phyloP scores from a whole-genome alignment of 805 yeast species.

The Pichia nanzhaoensis region DNA sequence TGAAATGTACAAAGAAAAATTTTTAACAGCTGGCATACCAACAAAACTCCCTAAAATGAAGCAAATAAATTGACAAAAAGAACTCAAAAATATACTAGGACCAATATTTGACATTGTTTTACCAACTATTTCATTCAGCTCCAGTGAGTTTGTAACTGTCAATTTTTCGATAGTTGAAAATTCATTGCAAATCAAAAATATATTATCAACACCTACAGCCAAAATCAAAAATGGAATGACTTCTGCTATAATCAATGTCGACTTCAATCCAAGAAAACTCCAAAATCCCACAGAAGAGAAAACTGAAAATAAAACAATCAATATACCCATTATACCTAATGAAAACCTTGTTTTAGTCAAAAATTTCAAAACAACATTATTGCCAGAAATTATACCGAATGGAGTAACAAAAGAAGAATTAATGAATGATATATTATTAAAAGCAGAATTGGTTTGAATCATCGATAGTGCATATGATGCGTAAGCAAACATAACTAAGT shows the following conservation, averaged over 20 bases:
- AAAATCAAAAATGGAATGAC: slow-evolving; percentile 89
- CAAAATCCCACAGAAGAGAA: slow-evolving; percentile 77
- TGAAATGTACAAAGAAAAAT: slow-evolving; percentile 87
- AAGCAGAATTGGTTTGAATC: no score
- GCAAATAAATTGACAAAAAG: slow-evolving; percentile 72
- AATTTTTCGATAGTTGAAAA: slow-evolving; percentile 47
- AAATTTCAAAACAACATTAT: slow-evolving; percentile 10
- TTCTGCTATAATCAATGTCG: slow-evolving; percentile 90
- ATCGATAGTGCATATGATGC: slow-evolving; percentile 64
- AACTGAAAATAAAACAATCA: slow-evolving; percentile 76
- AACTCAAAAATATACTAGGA: slow-evolving; percentile 77
- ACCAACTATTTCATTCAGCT: slow-evolving; percentile 53
- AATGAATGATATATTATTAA: slow-evolving; percentile 1
- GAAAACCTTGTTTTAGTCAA: slow-evolving; percentile 55
- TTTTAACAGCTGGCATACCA: slow-evolving; percentile 92
- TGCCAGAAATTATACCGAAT: slow-evolving; percentile 7
- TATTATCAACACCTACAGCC: slow-evolving; percentile 93
- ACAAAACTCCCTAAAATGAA: slow-evolving; percentile 75
- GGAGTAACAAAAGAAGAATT: slow-evolving; percentile 6
- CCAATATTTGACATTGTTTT: slow-evolving; percentile 69
- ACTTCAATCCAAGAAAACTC: slow-evolving; percentile 67
- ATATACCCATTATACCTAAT: slow-evolving; percentile 78
- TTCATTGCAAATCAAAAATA: slow-evolving; percentile 80
- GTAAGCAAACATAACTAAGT: slow-evolving; percentile 79
- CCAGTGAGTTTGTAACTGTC: slow-evolving; percentile 28